These are phyloP conservation scores for Quillaja saponaria DNA, from an alignment of 306 rosid genomes.

Conservation along the genomic window DNA sequence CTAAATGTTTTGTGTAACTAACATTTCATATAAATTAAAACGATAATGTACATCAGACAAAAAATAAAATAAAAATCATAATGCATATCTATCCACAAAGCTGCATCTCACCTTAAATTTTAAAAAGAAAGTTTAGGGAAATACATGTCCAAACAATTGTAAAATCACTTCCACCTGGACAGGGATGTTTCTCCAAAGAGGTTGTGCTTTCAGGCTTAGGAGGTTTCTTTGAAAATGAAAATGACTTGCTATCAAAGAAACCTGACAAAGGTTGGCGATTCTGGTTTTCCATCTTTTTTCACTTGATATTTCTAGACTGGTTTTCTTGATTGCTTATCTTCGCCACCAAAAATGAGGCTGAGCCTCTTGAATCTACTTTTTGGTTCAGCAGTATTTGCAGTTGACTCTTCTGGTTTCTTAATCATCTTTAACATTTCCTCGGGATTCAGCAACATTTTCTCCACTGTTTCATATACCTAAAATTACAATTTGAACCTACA, in stretches of 20 bases:
- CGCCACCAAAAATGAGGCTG: conserved; percentile 69
- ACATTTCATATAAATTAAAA: conserved; percentile 18
- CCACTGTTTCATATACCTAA: conserved; percentile 92
- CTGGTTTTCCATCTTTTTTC: conserved; percentile 42
- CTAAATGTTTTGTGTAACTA: conserved; percentile 16
- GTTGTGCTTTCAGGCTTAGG: conserved; percentile 48
- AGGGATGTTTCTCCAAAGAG: conserved; percentile 40
- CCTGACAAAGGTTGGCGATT: conserved; percentile 65
- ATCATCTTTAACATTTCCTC: conserved; percentile 70
- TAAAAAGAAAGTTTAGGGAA: conserved; percentile 10
- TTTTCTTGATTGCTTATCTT: conserved; percentile 52
- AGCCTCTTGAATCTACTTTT: conserved; percentile 69
- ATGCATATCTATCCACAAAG: conserved; percentile 57
- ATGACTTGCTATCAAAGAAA: conserved; percentile 84
- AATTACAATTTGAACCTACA: neutral
- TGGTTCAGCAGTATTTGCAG: conserved; percentile 37
- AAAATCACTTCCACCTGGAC: conserved; percentile 49
- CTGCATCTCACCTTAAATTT: conserved; percentile 20
- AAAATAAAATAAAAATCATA: conserved; percentile 20
- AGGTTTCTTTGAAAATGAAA: conserved; percentile 74
- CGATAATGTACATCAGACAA: neutral
- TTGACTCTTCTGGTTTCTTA: conserved; percentile 69
- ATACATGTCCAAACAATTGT: conserved; percentile 41
- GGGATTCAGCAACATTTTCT: conserved; percentile 74
- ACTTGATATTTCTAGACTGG: conserved; percentile 42